Evolutionary conservation across 106 monocot species (phyloP), one percentile per base, ranked within the genome.

Genomic region (Phalaenopsis aphrodite): DNA sequence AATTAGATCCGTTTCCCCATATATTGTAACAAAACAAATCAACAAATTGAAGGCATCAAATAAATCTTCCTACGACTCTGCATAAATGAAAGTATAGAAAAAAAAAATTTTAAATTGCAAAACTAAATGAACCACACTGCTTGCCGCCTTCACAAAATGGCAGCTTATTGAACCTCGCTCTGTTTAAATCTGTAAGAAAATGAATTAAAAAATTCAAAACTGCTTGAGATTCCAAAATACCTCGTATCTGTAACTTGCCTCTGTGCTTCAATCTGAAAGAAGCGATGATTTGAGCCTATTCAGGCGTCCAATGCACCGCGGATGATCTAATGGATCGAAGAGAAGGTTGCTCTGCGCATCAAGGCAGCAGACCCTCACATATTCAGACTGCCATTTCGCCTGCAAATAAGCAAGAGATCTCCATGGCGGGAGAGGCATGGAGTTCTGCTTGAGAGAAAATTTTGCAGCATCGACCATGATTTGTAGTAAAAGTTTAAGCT

Each of bases 361-460:
- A 14, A 12, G 14, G 49, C 24, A 47, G 21, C 46, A 41, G 6
- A 71, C 85, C 71, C 94, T 93, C 74, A 86, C 89, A 46, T 84
- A 85, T 5, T 89, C 78, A 52, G 98, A 94, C 18, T 84, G 78
- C 98, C 98, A 94, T 47, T 99, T 99, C 19, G 94, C 88, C 82
- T 92, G 90, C 61, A 99, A 78, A 87, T 94, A 99, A 43, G 92
- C 41, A 75, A 99, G 78, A 7, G 94, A 94, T 73, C 94, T 87
- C 98, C 98, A 99, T 36, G 98, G 98, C 78, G 98, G 98, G 58
- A 99, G 81, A 42, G 94, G 94, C 98, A 99, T 99, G 1, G 91
- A 92, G 72, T 99, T 94, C 87, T 91, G 88, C 55, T 87, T 84
- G 5, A 99, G 87, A 77, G 98, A 99, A 78, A 66, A 91, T 84